phyloP scores from a whole-genome alignment of 768 basidiomycete genomes.

The Boletus reticulatus region DNA sequence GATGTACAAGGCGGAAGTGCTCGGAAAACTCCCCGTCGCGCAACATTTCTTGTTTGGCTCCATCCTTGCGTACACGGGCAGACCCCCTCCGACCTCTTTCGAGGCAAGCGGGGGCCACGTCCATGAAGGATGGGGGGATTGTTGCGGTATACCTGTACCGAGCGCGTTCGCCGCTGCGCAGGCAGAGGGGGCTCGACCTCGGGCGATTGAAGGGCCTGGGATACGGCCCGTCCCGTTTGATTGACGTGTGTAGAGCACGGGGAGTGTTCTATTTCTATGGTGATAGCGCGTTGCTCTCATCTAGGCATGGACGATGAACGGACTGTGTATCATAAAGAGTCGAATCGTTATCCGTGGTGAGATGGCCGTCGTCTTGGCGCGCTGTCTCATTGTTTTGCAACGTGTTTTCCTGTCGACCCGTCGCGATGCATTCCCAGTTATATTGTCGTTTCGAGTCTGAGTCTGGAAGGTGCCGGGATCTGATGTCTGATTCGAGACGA shows the following conservation, averaged over 20 bases:
- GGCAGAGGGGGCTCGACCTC: constrained; percentile 36
- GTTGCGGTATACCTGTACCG: constrained; percentile 88
- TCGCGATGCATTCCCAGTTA: too few relatives aligned
- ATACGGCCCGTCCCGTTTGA: constrained; percentile 83
- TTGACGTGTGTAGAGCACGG: constrained; percentile 30
- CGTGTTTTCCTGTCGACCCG: too few relatives aligned
- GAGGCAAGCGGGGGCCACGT: constrained; percentile 22
- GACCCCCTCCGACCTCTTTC: constrained; percentile 37
- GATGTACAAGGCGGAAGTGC: constrained; percentile 95
- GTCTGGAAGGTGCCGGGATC: too few relatives aligned
- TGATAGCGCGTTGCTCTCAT: too few relatives aligned
- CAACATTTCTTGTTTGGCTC: constrained; percentile 97
- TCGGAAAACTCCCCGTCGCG: constrained; percentile 91
- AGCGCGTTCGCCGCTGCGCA: constrained; percentile 75
- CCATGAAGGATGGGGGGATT: constrained; percentile 79
- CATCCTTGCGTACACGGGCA: constrained; percentile 67
- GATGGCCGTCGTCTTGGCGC: too few relatives aligned
- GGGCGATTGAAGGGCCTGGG: constrained; percentile 53
- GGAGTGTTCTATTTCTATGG: too few relatives aligned
- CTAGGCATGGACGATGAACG: too few relatives aligned
- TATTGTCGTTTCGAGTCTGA: too few relatives aligned
- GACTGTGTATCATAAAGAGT: too few relatives aligned
- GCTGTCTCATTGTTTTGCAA: too few relatives aligned
- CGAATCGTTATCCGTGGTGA: too few relatives aligned
- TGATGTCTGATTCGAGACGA: too few relatives aligned